phyloP scores from a whole-genome alignment of 768 basidiomycete species.

The Suillus subaureus region DNA sequence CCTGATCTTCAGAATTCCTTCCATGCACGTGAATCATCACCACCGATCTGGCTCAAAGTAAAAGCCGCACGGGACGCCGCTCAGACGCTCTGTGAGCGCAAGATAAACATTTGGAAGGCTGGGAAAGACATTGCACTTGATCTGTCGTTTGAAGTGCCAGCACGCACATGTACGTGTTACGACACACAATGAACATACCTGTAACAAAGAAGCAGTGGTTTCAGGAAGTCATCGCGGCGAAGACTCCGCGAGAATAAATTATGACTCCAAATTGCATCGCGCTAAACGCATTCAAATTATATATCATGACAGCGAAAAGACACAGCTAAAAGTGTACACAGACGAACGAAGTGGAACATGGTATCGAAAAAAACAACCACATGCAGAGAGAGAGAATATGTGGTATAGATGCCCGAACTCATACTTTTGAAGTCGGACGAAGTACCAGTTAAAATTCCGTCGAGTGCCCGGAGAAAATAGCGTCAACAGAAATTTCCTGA shows the following conservation, averaged over 20 bases:
- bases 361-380: background rate
- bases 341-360: background rate
- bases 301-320: background rate
- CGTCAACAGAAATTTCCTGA: constrained; percentile 62
- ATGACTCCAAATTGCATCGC: background rate
- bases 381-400: too few relatives aligned
- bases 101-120: background rate
- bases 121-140: background rate
- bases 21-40: background rate
- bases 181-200: background rate
- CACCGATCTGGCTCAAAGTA: background rate
- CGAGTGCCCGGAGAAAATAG: constrained; percentile 85
- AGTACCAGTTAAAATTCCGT: constrained; percentile 82
- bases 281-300: background rate
- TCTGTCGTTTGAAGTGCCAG: background rate
- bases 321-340: background rate
- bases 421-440: constrained; percentile 43
- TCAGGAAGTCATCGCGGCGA: background rate
- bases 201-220: background rate
- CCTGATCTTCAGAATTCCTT: constrained; percentile 6
- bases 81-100: background rate
- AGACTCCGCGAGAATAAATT: background rate
- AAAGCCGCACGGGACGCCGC: background rate
- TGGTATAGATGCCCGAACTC: background rate
- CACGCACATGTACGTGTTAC: background rate